phyloP scores from a whole-genome alignment of 768 basidiomycete species.

The Rhizopogon vulgaris region DNA sequence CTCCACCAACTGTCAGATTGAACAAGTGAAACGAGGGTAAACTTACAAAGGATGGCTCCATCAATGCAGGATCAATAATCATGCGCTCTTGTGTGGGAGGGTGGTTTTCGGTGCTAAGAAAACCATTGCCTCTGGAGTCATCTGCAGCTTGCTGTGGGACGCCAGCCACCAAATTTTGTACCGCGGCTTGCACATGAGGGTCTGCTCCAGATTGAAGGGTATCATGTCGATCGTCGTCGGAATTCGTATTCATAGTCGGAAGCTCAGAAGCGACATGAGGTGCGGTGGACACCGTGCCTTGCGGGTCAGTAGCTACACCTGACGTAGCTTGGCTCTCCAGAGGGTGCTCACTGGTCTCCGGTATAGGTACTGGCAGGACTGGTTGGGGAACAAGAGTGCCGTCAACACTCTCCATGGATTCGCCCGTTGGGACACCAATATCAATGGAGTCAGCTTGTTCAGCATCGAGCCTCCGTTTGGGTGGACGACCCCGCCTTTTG shows the following conservation, averaged over 20 bases:
- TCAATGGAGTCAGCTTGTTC: background rate
- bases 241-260: background rate
- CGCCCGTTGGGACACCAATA: background rate
- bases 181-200: background rate
- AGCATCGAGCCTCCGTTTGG: slow-evolving; percentile 15
- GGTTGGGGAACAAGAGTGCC: background rate
- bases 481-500: slow-evolving; percentile 36
- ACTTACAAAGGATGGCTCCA: background rate
- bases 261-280: background rate
- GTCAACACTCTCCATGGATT: background rate
- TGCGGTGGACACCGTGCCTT: background rate
- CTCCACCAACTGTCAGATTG: background rate
- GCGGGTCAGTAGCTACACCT: background rate
- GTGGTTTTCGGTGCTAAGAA: background rate
- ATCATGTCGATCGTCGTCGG: background rate
- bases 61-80: background rate
- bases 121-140: background rate
- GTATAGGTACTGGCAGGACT: slow-evolving; percentile 4
- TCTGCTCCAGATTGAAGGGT: background rate
- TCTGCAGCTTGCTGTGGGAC: background rate
- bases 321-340: slow-evolving; percentile 15
- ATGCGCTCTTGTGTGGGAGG: background rate
- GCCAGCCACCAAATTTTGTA: background rate
- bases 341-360: slow-evolving; percentile 32
- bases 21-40: background rate